These are phyloP conservation scores for Turnera subulata DNA, from an alignment of 345 rosid genomes.

Conservation along the genomic window DNA sequence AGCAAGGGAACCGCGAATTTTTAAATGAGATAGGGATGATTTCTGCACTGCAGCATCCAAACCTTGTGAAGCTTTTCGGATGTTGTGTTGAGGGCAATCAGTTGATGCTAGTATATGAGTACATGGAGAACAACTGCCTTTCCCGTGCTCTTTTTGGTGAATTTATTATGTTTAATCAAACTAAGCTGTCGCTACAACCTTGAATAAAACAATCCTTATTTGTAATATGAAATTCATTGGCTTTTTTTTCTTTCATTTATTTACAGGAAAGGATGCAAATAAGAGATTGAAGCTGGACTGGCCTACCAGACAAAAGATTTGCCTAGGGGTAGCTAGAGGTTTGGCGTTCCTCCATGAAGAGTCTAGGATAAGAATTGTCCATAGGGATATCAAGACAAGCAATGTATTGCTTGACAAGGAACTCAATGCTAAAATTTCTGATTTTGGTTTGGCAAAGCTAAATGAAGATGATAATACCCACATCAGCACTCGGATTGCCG, in stretches of 20 bases:
- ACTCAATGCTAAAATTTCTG: slow-evolving; percentile 81
- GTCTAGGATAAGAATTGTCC: slow-evolving; percentile 78
- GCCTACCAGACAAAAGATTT: slow-evolving; percentile 67
- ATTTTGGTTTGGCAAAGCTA: slow-evolving; percentile 88
- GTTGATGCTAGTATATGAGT: slow-evolving; percentile 18
- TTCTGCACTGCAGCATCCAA: slow-evolving; percentile 26
- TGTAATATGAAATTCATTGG: not conserved
- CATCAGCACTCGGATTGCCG: slow-evolving; percentile 83
- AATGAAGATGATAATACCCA: slow-evolving; percentile 77
- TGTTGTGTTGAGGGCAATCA: slow-evolving; percentile 32
- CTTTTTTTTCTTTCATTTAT: not conserved
- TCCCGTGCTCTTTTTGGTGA: slow-evolving; percentile 29
- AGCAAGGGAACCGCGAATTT: slow-evolving; percentile 30
- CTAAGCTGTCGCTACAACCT: not conserved
- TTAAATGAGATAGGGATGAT: slow-evolving; percentile 31
- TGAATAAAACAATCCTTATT: not conserved
- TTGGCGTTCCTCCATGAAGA: slow-evolving; percentile 81
- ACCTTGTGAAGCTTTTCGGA: slow-evolving; percentile 26
- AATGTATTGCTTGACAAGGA: slow-evolving; percentile 83
- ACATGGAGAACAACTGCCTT: slow-evolving; percentile 25
- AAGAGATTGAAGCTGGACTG: slow-evolving; percentile 57
- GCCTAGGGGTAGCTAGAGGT: slow-evolving; percentile 73
- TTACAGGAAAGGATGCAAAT: slow-evolving; percentile 46
- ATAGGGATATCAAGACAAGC: slow-evolving; percentile 90
- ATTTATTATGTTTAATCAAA: slow-evolving; percentile 1